Conservation (phyloP, 1,284 basidiomycete genomes). For the Microbotryum saponariae region DNA sequence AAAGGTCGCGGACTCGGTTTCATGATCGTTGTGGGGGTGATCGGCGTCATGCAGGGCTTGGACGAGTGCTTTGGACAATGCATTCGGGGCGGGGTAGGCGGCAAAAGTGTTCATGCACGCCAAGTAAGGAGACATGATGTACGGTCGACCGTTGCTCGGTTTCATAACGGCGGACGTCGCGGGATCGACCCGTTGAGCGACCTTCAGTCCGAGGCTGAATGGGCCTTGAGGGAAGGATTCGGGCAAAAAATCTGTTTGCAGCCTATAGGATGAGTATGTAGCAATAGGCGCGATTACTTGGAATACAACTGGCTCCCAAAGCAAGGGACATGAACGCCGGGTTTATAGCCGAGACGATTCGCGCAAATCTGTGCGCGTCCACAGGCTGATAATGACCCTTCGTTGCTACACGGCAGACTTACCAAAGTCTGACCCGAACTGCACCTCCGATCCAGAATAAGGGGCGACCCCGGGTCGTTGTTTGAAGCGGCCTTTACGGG, state of each 20-base stretch:
- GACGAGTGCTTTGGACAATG: constrained; percentile 17
- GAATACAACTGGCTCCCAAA: too few relatives aligned
- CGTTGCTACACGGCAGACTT: constrained; percentile 35
- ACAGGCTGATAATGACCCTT: background rate
- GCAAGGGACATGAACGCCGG: too few relatives aligned
- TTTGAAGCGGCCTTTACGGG: constrained; percentile 40
- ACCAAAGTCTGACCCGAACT: constrained; percentile 36
- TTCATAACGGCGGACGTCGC: constrained; percentile 38
- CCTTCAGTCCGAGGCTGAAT: constrained; percentile 44
- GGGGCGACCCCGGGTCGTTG: constrained; percentile 24
- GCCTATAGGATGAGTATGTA: too few relatives aligned
- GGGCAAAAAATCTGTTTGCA: constrained; percentile 18
- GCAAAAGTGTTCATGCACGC: constrained; percentile 44
- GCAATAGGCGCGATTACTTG: background rate
- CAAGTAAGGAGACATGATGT: constrained; percentile 44
- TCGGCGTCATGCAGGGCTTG: constrained; percentile 17
- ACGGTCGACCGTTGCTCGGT: constrained; percentile 42
- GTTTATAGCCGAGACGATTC: too few relatives aligned
- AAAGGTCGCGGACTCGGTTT: constrained; percentile 34
- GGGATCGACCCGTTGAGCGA: constrained; percentile 43
- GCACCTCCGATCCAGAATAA: constrained; percentile 36
- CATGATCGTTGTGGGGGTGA: constrained; percentile 30
- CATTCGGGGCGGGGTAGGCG: constrained; percentile 23
- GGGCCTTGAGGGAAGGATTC: constrained; percentile 21
- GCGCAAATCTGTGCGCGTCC: too few relatives aligned